These are phyloP conservation scores for Ophiostoma piceae DNA, from an alignment of 2,329 filamentous ascomycete genomes.

Conservation along the genomic window DNA sequence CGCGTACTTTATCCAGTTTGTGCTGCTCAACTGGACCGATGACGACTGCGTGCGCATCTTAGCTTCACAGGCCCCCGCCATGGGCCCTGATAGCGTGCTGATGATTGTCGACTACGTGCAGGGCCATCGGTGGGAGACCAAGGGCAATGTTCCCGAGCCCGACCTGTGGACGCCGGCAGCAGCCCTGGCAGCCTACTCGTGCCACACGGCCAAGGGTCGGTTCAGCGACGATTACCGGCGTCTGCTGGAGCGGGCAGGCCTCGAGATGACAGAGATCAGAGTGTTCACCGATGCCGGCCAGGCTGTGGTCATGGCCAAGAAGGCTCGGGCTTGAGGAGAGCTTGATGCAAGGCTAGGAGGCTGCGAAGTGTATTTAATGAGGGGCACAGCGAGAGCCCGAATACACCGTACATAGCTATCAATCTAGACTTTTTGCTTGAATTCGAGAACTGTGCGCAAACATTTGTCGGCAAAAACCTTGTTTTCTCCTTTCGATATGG, in stretches of 20 bases:
- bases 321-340: background rate
- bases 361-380: background rate
- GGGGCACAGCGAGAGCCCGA: background rate
- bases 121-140: background rate
- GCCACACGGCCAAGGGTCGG: background rate
- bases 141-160: background rate
- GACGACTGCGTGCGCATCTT: background rate
- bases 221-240: background rate
- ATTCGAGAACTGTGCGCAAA: background rate
- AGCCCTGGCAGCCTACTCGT: background rate
- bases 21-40: background rate
- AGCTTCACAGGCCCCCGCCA: background rate
- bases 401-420: background rate
- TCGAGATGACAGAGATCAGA: background rate
- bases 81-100: background rate
- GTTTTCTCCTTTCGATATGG: background rate
- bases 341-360: background rate
- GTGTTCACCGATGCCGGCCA: background rate
- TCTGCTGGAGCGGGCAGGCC: background rate
- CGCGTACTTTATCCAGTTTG: background rate
- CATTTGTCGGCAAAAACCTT: background rate
- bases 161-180: background rate
- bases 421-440: background rate
- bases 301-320: background rate
- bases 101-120: slow-evolving; percentile 1